Evolutionary conservation across 2,329 filamentous ascomycete species (phyloP).

Genomic region (Cercospora zeina): DNA sequence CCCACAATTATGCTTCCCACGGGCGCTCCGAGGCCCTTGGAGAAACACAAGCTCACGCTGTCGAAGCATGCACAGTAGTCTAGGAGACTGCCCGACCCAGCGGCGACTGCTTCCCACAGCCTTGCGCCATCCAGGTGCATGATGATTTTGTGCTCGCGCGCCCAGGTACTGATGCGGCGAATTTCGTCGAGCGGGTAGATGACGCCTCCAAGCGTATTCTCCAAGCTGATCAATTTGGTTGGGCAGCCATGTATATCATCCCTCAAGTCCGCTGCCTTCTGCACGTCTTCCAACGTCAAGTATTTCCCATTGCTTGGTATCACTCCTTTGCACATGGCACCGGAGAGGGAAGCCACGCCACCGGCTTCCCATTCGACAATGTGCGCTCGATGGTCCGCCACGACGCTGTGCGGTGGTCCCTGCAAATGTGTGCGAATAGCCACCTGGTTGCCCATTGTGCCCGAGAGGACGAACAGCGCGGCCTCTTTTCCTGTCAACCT

Average conservation of each 20-base stretch:
- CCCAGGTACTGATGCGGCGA: constrained; percentile 69
- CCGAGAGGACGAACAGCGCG: constrained; percentile 78
- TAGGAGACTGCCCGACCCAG: constrained; percentile 65
- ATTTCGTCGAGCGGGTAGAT: constrained; percentile 75
- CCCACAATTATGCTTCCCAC: constrained; percentile 74
- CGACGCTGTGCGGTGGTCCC: constrained; percentile 75
- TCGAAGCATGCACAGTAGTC: constrained; percentile 72
- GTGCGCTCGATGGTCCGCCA: constrained; percentile 78
- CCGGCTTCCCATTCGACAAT: constrained; percentile 70
- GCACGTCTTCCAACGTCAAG: constrained; percentile 74
- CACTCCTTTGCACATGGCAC: constrained; percentile 68
- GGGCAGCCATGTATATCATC: constrained; percentile 77
- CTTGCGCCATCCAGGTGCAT: constrained; percentile 79
- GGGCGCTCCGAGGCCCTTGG: constrained; percentile 78
- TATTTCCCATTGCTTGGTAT: constrained; percentile 69
- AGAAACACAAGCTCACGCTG: constrained; percentile 75
- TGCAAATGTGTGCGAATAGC: constrained; percentile 74
- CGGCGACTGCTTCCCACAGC: constrained; percentile 76
- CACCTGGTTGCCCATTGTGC: constrained; percentile 90
- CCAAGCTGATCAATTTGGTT: constrained; percentile 76
- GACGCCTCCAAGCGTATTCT: constrained; percentile 81
- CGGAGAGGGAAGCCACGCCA: constrained; percentile 69
- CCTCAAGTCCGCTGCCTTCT: constrained; percentile 63
- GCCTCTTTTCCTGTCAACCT: constrained; percentile 72
- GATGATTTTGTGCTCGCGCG: constrained; percentile 59